Conservation (phyloP, 75 land plant species). For the Selaginella tamariscina region DNA sequence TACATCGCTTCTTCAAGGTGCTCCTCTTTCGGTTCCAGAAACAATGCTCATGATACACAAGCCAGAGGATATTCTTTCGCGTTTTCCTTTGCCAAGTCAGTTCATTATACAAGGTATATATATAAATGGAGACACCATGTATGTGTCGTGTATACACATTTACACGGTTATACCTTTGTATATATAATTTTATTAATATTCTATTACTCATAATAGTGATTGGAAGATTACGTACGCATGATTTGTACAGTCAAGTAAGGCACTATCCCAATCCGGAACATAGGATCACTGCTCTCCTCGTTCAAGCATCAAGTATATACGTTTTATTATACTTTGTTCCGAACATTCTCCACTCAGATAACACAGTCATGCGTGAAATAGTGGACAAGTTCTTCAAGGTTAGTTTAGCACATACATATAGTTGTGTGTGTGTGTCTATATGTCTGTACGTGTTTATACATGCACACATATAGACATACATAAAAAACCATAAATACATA, state of each 20-base stretch:
- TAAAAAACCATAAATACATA: too few relatives aligned
- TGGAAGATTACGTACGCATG: slow-evolving; percentile 24
- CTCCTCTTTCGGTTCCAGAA: slow-evolving; percentile 21
- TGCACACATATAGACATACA: too few relatives aligned
- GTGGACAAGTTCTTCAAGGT: slow-evolving; percentile 35
- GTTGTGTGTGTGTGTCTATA: too few relatives aligned
- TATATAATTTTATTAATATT: too few relatives aligned
- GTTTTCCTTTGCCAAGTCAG: slow-evolving; percentile 33
- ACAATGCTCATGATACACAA: slow-evolving; percentile 22
- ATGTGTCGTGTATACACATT: too few relatives aligned
- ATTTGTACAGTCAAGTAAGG: slow-evolving; percentile 34
- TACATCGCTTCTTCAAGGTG: slow-evolving; percentile 17
- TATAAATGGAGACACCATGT: too few relatives aligned
- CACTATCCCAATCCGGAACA: slow-evolving; percentile 42
- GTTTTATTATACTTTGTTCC: slow-evolving; percentile 29
- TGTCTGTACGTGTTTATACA: too few relatives aligned
- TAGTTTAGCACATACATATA: neutral
- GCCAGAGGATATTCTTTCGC: slow-evolving; percentile 31
- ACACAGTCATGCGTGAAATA: slow-evolving; percentile 28
- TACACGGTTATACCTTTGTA: too few relatives aligned
- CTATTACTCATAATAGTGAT: slow-evolving; percentile 21
- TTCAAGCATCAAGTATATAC: slow-evolving; percentile 32
- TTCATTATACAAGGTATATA: too few relatives aligned
- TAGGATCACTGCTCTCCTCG: slow-evolving; percentile 25
- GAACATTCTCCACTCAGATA: slow-evolving; percentile 26